phyloP scores from a whole-genome alignment of 352 stramenopile genomes.

The Phytophthora chlamydospora region DNA sequence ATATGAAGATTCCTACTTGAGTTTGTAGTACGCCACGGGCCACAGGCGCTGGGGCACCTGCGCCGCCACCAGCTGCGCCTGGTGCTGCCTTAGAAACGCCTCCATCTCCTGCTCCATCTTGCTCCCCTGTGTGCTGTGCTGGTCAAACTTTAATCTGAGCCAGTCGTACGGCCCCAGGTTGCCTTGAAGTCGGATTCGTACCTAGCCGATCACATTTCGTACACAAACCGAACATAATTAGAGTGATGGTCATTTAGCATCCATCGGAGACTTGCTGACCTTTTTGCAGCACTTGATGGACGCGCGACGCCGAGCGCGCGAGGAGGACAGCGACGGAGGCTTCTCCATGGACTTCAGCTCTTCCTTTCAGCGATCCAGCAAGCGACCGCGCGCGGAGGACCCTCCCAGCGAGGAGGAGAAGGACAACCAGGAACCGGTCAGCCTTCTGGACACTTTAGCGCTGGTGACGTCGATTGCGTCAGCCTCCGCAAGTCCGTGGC shows the following conservation, averaged over 20 bases:
- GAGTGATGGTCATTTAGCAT: constrained; percentile 25
- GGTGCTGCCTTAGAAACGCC: constrained; percentile 48
- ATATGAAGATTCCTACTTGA: constrained; percentile 37
- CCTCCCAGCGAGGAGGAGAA: constrained; percentile 25
- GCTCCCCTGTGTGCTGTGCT: too few relatives aligned
- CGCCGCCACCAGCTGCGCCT: constrained; percentile 46
- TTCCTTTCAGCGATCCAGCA: constrained; percentile 18
- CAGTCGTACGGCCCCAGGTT: constrained; percentile 4
- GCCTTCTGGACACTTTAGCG: constrained; percentile 1
- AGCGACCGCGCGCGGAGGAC: constrained; percentile 28
- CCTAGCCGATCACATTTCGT: neutral
- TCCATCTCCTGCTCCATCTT: constrained; percentile 49
- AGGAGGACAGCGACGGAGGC: constrained; percentile 7
- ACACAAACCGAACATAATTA: neutral
- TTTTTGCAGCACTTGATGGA: constrained; percentile 23
- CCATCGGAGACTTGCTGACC: neutral
- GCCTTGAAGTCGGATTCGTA: neutral
- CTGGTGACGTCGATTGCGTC: constrained; percentile 4
- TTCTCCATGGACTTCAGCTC: constrained; percentile 34
- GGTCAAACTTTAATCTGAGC: constrained; percentile 6
- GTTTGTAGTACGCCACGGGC: constrained; percentile 55
- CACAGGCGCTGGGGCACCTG: constrained; percentile 50
- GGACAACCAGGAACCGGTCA: constrained; percentile 9
- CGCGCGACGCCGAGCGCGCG: constrained; percentile 18
- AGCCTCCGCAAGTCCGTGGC: constrained; percentile 40